Evolutionary conservation across 805 yeast species (phyloP), one percentile per base, ranked within the genome.

Genomic region (Kuraishia hungarica): DNA sequence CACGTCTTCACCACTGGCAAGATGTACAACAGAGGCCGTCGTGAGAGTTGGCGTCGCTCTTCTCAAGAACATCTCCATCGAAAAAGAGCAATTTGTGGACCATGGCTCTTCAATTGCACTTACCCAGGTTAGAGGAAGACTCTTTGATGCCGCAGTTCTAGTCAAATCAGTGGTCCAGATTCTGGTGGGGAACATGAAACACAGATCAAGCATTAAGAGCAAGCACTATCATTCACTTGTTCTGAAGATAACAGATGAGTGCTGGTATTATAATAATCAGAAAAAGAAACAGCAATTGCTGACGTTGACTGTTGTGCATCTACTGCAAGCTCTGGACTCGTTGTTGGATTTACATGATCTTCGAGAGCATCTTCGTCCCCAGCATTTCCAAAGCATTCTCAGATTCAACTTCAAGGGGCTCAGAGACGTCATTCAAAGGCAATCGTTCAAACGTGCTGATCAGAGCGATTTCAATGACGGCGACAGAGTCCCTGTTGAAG

Each of bases 231-330:
- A 62, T n/a, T 56, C 59, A 15, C 56, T 69, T 1, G 39, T 68
- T 5, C 50, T 51, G 2, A 52, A 60, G 2, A 53, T 68, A 3
- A 53, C 60, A 4, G 53, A 56, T 15, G 60, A 62, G 51, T 53
- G 64, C 17, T 53, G 59, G 5, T 60, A 57, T 49, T 51, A 48
- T 13, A 57, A 57, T 13, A 52, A 56, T 1, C 53, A 51, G 0
- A 28, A 50, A 10, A 53, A 52, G 15, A 24, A 54, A 2, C 22
- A 39, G 49, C 49, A 35, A 22, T 47, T 63, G 0, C 66, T 70
- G 39, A 56, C 57, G 7, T 76, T 75, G 0, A 61, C 67, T 1
- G 64, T 69, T 0, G 50, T 65, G n/a, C 67, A 70, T 53, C 57
- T 69, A 28, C 57, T 66, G 1, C 64, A 64, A 15, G 56, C 68